Evolutionary conservation across 1,139 yeast genomes (phyloP), one percentile per base, ranked within the genome.

Genomic region (Taphrina betulina): DNA sequence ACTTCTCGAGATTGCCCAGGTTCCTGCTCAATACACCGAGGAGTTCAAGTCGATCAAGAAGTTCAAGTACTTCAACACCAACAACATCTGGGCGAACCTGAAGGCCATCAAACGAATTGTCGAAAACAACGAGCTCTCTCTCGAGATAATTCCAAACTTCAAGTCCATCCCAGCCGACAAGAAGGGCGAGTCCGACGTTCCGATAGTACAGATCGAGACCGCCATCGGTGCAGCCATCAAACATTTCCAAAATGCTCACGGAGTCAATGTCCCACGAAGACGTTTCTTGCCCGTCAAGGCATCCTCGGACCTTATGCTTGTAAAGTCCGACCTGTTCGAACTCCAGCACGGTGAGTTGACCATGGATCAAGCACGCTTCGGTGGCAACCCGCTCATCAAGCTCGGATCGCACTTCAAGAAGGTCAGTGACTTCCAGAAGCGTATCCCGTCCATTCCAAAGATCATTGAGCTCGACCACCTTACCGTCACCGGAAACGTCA

Each of bases 171-270:
- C 61, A 4, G 78, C 82, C 57, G 72, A 74, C 63, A 61, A 61
- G 43, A 61, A 62, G 55, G 65, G 63, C 38, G 64, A 61, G 57
- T 60, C 63, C 10, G 64, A 62, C 28, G 78, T 79, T 63, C 95
- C 95, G 59, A 80, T 81, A 62, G 83, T 92, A 68, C 98, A 92
- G 76, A 81, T 92, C 69, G 98, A 92, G 77, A 92, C 98, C 53
- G 98, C 98, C 24, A 95, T 89, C 64, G 98, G 98, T 77, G 98
- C 98, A 40, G 97, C 98, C 56, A 92, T 92, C 70, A 87, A 95
- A 74, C 94, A 90, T 73, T 92, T 94, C 73, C 78, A 83, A 65
- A 86, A 88, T 66, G 96, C 97, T 29, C 96, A 89, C 68, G 98
- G 98, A 73, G 95, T 92, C 66, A 95, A 89, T 67, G 98, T 92